Evolutionary conservation across 2,329 filamentous ascomycete species (phyloP).

Genomic region (Arthroderma uncinatum): DNA sequence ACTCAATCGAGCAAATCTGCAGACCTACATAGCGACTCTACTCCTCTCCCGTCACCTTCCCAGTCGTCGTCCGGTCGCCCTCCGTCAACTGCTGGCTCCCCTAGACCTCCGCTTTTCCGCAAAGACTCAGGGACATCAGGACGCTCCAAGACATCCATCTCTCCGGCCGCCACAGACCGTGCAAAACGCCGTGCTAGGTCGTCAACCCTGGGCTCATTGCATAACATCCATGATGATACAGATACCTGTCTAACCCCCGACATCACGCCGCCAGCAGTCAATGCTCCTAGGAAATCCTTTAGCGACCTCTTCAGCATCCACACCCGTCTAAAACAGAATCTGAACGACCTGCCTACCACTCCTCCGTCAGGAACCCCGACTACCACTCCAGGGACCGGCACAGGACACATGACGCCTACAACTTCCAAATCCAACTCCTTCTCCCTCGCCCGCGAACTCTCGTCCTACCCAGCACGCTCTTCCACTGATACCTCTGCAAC

Average conservation of each 20-base stretch:
- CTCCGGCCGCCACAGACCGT: constrained; percentile 43
- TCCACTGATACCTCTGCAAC: constrained; percentile 84
- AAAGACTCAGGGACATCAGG: constrained; percentile 54
- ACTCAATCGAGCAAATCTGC: constrained; percentile 15
- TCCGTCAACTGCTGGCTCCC: constrained; percentile 36
- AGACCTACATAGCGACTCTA: constrained; percentile 23
- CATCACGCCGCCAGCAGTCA: constrained; percentile 52
- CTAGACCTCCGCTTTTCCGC: constrained; percentile 40
- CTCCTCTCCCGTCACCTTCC: constrained; percentile 38
- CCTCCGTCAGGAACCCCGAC: constrained; percentile 48
- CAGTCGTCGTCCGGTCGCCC: constrained; percentile 43
- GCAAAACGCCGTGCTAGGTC: constrained; percentile 61
- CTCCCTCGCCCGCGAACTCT: constrained; percentile 58
- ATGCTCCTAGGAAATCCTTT: constrained; percentile 78
- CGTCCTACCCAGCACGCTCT: constrained; percentile 55
- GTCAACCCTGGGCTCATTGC: constrained; percentile 77
- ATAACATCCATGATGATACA: constrained; percentile 60
- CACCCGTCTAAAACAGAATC: constrained; percentile 67
- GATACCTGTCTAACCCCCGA: background rate
- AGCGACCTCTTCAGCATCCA: constrained; percentile 72
- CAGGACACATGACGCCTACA: constrained; percentile 47
- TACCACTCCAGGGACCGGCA: constrained; percentile 22
- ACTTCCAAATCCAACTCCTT: constrained; percentile 75
- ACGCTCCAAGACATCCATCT: constrained; percentile 52
- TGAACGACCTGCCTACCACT: constrained; percentile 45